These are phyloP conservation scores for Malassezia slooffiae DNA, from an alignment of 1,284 basidiomycete genomes.

Conservation along the genomic window DNA sequence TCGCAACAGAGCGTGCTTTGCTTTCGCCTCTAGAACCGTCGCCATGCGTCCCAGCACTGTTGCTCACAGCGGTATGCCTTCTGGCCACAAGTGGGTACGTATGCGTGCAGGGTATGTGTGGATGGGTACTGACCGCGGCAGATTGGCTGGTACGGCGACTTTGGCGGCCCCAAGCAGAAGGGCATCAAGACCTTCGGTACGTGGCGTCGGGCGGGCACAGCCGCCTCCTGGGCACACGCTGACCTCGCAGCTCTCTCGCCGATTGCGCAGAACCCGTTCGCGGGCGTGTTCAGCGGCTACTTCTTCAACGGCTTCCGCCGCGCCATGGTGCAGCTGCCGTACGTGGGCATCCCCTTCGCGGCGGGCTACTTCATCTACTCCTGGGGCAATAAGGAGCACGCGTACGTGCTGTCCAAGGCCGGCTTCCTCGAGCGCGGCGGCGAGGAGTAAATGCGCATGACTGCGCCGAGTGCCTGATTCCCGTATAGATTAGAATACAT, in stretches of 20 bases:
- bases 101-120: not conserved
- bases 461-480: too few species aligned
- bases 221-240: too few species aligned
- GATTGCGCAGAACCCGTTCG: constrained; percentile 41
- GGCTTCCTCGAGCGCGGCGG: constrained; percentile 26
- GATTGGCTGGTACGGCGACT: constrained; percentile 46
- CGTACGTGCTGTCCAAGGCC: constrained; percentile 44
- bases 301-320: constrained; percentile 45
- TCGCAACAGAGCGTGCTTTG: not conserved
- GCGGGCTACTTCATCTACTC: constrained; percentile 39
- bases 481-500: too few species aligned
- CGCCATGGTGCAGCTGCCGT: constrained; percentile 39
- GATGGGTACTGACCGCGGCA: constrained; percentile 10
- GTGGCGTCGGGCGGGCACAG: constrained; percentile 2
- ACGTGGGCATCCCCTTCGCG: constrained; percentile 41
- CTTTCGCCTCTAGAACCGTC: not conserved
- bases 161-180: constrained; percentile 41
- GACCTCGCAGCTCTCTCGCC: constrained; percentile 35
- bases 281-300: constrained; percentile 38
- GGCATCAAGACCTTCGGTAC: constrained; percentile 38
- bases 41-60: constrained; percentile 15
- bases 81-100: constrained; percentile 17
- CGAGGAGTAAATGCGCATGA: constrained; percentile 2
- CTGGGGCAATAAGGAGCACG: constrained; percentile 40
- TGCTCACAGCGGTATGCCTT: constrained; percentile 17